Evolutionary conservation across 257 asterid species (phyloP), one percentile per base, ranked within the genome.

Genomic region (Scutellaria minor): DNA sequence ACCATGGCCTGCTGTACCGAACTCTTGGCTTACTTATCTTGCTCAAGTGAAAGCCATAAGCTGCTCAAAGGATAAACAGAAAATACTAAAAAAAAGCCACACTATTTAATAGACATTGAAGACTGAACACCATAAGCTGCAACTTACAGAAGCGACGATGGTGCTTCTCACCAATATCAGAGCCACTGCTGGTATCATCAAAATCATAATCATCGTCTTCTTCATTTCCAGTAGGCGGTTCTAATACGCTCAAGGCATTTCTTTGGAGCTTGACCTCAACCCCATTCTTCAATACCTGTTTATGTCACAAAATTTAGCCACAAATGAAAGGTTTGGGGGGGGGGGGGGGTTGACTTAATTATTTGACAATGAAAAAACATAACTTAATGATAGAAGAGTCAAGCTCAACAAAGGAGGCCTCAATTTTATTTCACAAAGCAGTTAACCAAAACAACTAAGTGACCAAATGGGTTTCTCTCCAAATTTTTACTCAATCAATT

Each of bases 201-300:
- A 91, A 84, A 66, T 88, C 93, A 73, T 81, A 85, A 56, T 87
- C 94, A 56, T 80, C 85, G 3, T 85, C 94, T 20, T 83, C 96
- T 82, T 93, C 97, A 64, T 91, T 87, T 12, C 97, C 97, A 9
- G 97, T 91, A 55, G 97, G 97, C 66, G 87, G 95, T 75, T 93
- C 97, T 78, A 93, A 66, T 48, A 93, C 97, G 53, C 98, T 91
- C 82, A 93, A 80, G 22, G 98, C 98, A 83, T 93, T 93, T 73
- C 97, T 76, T 76, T 93, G 98, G 74, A 93, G 95, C 83, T 93
- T 91, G 53, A 91, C 98, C 82, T 93, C 98, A 70, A 85, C 93
- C 9, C 98, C 98, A 78, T 93, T 93, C 82, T 89, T 93, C 86
- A 93, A 73, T 59, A 91, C 98, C 98, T 93, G 75, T 48, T 45